These are phyloP conservation scores for Groenewaldozyma sp. DNA, from an alignment of 1,139 yeast genomes.

Conservation along the genomic window DNA sequence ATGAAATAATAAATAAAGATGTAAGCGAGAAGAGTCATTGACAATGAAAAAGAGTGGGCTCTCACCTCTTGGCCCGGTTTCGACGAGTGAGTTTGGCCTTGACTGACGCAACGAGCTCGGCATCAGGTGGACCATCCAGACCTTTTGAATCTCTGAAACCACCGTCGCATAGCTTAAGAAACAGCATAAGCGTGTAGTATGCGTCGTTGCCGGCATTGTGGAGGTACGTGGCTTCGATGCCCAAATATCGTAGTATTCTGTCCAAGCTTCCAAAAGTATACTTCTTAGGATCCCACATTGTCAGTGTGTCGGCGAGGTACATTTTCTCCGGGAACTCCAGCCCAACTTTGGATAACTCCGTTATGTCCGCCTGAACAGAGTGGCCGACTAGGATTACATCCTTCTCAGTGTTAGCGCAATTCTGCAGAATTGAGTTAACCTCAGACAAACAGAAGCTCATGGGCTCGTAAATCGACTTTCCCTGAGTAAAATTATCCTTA, in stretches of 20 bases:
- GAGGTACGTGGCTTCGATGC: slow-evolving; percentile 52
- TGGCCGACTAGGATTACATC: slow-evolving; percentile 55
- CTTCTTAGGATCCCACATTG: slow-evolving; percentile 38
- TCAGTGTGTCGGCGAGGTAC: slow-evolving; percentile 43
- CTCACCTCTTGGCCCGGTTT: too few species aligned
- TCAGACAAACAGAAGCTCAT: slow-evolving; percentile 2
- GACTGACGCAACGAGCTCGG: neutral
- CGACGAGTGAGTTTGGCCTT: neutral
- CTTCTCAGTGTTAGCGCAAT: slow-evolving; percentile 4
- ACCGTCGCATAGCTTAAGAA: slow-evolving; percentile 49
- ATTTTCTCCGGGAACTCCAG: slow-evolving; percentile 37
- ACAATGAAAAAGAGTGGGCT: too few species aligned
- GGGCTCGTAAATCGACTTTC: slow-evolving; percentile 20
- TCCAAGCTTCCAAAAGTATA: slow-evolving; percentile 43
- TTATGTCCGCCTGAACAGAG: slow-evolving; percentile 52
- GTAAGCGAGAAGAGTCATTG: too few species aligned
- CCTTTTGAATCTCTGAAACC: neutral
- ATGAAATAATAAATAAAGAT: too few species aligned
- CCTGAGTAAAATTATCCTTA: slow-evolving; percentile 46
- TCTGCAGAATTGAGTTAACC: neutral
- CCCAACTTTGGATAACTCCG: slow-evolving; percentile 42
- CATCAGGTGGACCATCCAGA: neutral
- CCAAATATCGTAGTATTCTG: slow-evolving; percentile 41
- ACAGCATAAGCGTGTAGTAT: slow-evolving; percentile 51
- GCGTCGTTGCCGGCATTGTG: slow-evolving; percentile 88